phyloP scores from a whole-genome alignment of 1,284 basidiomycete genomes.

The Trichosporon coremiiforme region DNA sequence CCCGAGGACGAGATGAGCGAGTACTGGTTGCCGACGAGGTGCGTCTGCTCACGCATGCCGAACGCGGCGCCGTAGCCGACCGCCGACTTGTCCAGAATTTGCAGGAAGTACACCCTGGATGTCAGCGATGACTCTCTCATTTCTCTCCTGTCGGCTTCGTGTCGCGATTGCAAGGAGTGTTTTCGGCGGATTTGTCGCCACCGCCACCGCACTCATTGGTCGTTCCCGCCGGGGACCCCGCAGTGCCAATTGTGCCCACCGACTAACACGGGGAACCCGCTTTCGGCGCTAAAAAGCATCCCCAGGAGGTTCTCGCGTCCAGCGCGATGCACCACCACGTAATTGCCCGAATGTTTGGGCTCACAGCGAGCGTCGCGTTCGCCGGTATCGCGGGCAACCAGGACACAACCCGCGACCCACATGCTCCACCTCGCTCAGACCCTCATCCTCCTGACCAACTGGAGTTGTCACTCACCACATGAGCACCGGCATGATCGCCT shows the following conservation, averaged over 20 bases:
- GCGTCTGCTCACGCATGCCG: conserved; percentile 35
- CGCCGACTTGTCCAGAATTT: conserved; percentile 49
- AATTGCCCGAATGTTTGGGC: neutral
- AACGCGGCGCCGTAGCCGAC: conserved; percentile 37
- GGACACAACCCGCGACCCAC: too few species aligned
- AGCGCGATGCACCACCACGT: neutral
- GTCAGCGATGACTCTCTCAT: too few species aligned
- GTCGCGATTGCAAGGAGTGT: neutral
- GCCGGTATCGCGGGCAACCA: neutral
- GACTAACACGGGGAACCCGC: neutral
- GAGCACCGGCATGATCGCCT: conserved; percentile 42
- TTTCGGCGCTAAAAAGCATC: neutral
- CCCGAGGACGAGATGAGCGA: conserved; percentile 34
- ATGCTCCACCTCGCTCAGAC: neutral
- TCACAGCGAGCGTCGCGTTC: neutral
- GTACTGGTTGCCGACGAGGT: conserved; percentile 41
- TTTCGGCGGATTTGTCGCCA: neutral
- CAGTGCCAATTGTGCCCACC: neutral
- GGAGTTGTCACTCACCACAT: conserved; percentile 31
- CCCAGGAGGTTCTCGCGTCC: neutral
- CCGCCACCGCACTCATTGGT: too few species aligned
- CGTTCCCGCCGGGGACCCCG: neutral
- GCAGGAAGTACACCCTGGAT: conserved; percentile 48
- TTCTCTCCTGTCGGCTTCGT: too few species aligned
- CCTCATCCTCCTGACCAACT: too few species aligned